Evolutionary conservation across 495 filamentous ascomycete genomes (phyloP), one percentile per base, ranked within the genome.

Genomic region (Penicillium egyptiacum): DNA sequence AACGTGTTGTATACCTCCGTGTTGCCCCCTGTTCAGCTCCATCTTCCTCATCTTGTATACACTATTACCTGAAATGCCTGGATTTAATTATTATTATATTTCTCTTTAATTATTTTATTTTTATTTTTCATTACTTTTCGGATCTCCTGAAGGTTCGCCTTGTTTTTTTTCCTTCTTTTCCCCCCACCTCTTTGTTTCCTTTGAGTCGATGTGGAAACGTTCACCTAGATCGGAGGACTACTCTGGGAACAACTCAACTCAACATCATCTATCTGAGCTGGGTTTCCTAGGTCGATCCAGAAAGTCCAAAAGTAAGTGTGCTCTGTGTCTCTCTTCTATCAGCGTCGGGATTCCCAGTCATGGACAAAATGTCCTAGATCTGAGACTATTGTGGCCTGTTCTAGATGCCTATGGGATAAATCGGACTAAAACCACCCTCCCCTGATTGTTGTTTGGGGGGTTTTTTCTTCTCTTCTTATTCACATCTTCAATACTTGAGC

Each of bases 211-310:
- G 75, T 77, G 76, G 75, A 78, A 76, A 62, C 68, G 70, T 50
- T 74, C 76, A 43, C 68, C 74, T 70, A 74, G 71, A 74, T 74
- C 71, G 61, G 74, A 79, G 62, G 67, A 71, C 62, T 67, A 66
- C 60, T 66, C 74, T 70, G 71, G 70, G 63, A 73, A 53, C 55
- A 61, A 70, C 64, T 66, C 67, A 56, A 71, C 63, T 61, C 64
- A 63, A 43, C 58, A 60, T 57, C 56, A 61, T 61, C 61, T 64
- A 41, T 64, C 68, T 63, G 71, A 74, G 57, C 64, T 73, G 58
- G 68, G 68, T 45, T 70, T 76, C 55, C 70, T 77, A 57, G 70
- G 71, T 46, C 70, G 76, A 57, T 65, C 70, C 14, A 75, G 67
- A 56, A 77, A 77, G 43, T 50, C 59, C 37, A 52, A 52, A 19